Evolutionary conservation across 768 basidiomycete genomes (phyloP), one percentile per base, ranked within the genome.

Genomic region (Crassisporium funariophilum): DNA sequence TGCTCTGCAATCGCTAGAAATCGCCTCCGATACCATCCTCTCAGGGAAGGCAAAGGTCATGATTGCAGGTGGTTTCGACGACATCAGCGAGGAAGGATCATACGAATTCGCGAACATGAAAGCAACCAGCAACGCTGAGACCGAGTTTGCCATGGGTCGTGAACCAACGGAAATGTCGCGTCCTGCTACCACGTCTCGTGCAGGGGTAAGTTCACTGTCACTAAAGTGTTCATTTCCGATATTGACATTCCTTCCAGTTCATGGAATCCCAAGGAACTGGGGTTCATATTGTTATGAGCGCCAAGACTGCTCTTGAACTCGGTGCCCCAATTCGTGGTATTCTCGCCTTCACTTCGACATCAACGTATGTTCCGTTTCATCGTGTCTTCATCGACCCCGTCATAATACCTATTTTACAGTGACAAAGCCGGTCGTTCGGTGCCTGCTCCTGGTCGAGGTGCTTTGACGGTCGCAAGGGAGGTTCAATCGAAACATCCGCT

Each of bases 61-160:
- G 97, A 86, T 99, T 50, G 90, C 95, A 25, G 97, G 97, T 65
- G 97, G 97, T 47, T 98, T 95, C 72, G 97, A 99, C 61, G 97
- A 99, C 65, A 82, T 98, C 65, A 90, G 88, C 54, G 97, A 99
- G 68, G 97, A 99, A 70, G 97, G 95, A 13, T 98, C 95, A 6
- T 98, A 86, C 67, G 95, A 99, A 68, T 99, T 99, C 69, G 97
- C 94, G 40, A 98, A 98, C 76, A 99, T 99, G 97, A 97, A 98
- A 70, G 97, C 97, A 1, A 99, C 97, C 4, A 92, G 89, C 70
- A 98, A 95, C 61, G 87, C 95, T 1, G 91, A 94, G 68, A 91
- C 91, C 22, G 97, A 99, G 67, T 91, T 98, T 61, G 95, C 95
- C 3, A 97, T 97, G 89, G 97, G 97, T 51, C 94, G 97, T 56